Evolutionary conservation across 169 alveolate genomes (phyloP).

Genomic region (Plasmodium gonderi): DNA sequence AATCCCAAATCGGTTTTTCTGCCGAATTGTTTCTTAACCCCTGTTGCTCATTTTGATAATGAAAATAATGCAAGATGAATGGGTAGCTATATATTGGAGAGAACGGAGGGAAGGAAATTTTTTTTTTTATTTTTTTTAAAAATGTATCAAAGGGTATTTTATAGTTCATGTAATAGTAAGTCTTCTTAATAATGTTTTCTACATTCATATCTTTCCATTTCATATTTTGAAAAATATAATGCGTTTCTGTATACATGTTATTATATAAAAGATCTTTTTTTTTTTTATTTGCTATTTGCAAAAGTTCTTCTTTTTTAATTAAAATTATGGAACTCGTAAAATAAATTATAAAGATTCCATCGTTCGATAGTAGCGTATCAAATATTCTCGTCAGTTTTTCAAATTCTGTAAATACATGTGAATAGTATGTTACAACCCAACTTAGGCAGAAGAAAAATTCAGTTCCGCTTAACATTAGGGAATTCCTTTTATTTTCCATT

Average conservation of each 20-base stretch:
- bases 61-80: conserved; percentile 46
- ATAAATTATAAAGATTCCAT: conserved; percentile 65
- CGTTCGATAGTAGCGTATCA: conserved; percentile 59
- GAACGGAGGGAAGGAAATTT: conserved; percentile 66
- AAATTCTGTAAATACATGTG: conserved; percentile 64
- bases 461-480: conserved; percentile 42
- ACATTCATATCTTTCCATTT: conserved; percentile 70
- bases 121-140: conserved; percentile 45
- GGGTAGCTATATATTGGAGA: conserved; percentile 73
- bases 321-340: conserved; percentile 64
- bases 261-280: conserved; percentile 18
- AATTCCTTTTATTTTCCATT: neutral
- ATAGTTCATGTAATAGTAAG: conserved; percentile 68
- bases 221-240: conserved; percentile 65
- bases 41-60: conserved; percentile 29
- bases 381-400: conserved; percentile 51
- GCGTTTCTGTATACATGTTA: conserved; percentile 65
- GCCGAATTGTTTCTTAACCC: conserved; percentile 20
- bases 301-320: conserved; percentile 33
- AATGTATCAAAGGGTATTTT: conserved; percentile 46
- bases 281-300: conserved; percentile 32
- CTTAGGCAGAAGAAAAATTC: conserved; percentile 71
- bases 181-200: conserved; percentile 52
- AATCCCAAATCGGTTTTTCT: conserved; percentile 19
- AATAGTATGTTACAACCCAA: conserved; percentile 71